phyloP scores from a whole-genome alignment of 176 grass and related monocot species.

The Panicum miliaceum region DNA sequence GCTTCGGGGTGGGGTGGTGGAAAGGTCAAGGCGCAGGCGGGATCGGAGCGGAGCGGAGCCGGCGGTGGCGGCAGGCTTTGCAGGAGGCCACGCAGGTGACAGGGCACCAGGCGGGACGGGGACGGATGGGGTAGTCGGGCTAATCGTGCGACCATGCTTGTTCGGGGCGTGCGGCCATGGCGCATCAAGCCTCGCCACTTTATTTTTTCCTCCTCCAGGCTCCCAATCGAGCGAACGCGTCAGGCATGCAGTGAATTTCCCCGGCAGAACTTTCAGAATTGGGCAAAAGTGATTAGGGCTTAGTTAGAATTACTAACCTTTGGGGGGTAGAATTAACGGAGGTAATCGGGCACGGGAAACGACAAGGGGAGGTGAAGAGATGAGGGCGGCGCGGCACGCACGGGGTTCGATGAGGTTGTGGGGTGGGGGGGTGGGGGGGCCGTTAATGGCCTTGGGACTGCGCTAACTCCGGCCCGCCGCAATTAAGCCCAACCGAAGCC shows the following conservation, averaged over 20 bases:
- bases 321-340: background rate
- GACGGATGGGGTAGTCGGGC: slow-evolving; percentile 14
- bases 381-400: slow-evolving; percentile 1
- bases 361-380: slow-evolving; percentile 36
- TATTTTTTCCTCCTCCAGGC: background rate
- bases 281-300: background rate
- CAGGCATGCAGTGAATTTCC: background rate
- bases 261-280: background rate
- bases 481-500: slow-evolving; percentile 40
- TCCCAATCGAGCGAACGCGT: too few relatives aligned
- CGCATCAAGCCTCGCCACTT: background rate
- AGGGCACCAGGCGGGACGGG: background rate
- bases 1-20: too few relatives aligned
- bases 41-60: too few relatives aligned
- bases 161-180: slow-evolving; percentile 26
- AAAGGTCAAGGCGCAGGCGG: too few relatives aligned
- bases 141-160: slow-evolving; percentile 44
- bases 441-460: slow-evolving; percentile 20
- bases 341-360: background rate
- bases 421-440: too few relatives aligned
- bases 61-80: background rate
- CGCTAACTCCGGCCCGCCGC: slow-evolving; percentile 21
- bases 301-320: too few relatives aligned
- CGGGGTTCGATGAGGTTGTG: background rate
- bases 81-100: background rate